A percentile compares a stretch with the other conserved stretches of the same genome.
phyloP scores from a whole-genome alignment of 2,329 filamentous ascomycete genomes.

The Aspergillus aculeatinus region DNA sequence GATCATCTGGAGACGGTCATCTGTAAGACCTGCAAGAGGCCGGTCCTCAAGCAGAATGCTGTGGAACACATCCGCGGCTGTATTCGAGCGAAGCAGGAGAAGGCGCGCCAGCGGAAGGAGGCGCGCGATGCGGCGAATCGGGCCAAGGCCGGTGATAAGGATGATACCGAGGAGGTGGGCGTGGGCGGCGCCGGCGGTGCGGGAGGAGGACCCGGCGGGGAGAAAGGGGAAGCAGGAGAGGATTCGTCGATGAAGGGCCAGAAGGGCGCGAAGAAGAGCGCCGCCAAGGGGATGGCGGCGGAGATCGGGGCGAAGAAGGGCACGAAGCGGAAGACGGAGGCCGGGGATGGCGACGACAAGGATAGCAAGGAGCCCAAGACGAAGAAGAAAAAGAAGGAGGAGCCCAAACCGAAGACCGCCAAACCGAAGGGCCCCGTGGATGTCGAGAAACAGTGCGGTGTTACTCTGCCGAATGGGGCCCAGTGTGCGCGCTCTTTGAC shows the following conservation, averaged over 20 bases:
- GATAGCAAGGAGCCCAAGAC: conserved; percentile 75
- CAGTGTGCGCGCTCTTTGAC: conserved; percentile 86
- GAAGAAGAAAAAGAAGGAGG: conserved; percentile 92
- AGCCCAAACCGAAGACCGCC: conserved; percentile 76
- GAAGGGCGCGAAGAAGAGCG: conserved; percentile 66
- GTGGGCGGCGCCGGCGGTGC: neutral
- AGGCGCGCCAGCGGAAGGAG: conserved; percentile 74
- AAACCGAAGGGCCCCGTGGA: conserved; percentile 93
- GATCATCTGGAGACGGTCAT: conserved; percentile 75
- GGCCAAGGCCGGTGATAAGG: conserved; percentile 52
- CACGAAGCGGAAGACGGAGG: conserved; percentile 76
- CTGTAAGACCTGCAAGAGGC: conserved; percentile 95
- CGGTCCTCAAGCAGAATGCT: conserved; percentile 71
- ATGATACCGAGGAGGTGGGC: conserved; percentile 47
- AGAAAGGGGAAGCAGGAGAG: conserved; percentile 28
- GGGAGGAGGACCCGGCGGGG: neutral
- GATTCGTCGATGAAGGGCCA: conserved; percentile 53
- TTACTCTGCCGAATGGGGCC: conserved; percentile 78
- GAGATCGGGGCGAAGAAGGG: conserved; percentile 61
- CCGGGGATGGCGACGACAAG: conserved; percentile 60
- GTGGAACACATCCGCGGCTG: conserved; percentile 81
- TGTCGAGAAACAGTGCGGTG: conserved; percentile 91
- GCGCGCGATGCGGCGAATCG: conserved; percentile 68
- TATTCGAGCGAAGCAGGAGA: conserved; percentile 78
- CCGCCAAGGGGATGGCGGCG: conserved; percentile 46